Conservation (phyloP, 2,329 filamentous ascomycete species). For the Aquanectria penicillioides region DNA sequence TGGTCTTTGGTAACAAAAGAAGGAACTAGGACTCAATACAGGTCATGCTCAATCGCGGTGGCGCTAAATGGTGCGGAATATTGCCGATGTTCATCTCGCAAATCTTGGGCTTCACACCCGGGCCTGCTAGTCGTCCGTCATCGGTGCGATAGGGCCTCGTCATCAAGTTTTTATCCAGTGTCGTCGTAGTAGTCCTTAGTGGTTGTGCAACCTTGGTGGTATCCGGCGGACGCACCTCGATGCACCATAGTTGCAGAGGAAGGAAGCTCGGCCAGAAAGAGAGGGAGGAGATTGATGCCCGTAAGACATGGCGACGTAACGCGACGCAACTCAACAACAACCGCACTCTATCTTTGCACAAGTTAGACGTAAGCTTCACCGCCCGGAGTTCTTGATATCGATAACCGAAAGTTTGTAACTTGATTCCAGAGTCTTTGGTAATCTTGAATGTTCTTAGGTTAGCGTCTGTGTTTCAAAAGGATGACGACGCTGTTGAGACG, state of each 20-base stretch:
- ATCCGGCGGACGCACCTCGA: too few relatives aligned
- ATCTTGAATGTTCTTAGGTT: not conserved
- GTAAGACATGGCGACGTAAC: not conserved
- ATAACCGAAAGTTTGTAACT: not conserved
- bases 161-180: not conserved
- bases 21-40: not conserved
- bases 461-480: not conserved
- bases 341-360: too few relatives aligned
- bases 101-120: not conserved
- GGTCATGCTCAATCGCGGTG: conserved; percentile 8
- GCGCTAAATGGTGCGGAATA: not conserved
- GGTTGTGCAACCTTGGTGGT: not conserved
- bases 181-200: not conserved
- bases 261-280: too few relatives aligned
- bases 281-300: not conserved
- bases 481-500: not conserved
- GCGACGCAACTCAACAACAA: too few relatives aligned
- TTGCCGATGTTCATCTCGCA: not conserved
- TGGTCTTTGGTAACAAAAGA: not conserved
- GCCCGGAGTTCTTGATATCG: not conserved
- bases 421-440: not conserved
- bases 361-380: not conserved
- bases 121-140: not conserved
- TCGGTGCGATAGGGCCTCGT: not conserved
- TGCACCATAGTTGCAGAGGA: too few relatives aligned